Percentiles rank a stretch among this genome's conserved stretches.
These are phyloP conservation scores for Guyanaporus albipodus DNA, from an alignment of 768 basidiomycete genomes.

Conservation along the genomic window DNA sequence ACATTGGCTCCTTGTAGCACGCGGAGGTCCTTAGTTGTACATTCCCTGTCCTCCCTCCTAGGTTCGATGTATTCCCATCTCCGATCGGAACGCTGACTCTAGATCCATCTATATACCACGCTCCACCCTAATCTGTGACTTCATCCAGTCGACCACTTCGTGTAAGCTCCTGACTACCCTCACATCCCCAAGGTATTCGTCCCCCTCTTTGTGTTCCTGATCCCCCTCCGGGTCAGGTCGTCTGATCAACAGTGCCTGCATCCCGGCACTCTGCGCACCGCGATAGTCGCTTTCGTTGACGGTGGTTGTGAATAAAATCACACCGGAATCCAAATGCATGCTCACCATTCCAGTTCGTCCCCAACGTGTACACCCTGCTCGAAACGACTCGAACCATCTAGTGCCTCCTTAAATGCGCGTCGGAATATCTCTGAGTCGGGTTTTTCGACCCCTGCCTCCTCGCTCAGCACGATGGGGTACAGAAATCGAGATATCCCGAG, in stretches of 20 bases:
- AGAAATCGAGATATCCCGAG: constrained; percentile 50
- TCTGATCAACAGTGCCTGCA: constrained; percentile 55
- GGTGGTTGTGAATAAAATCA: constrained; percentile 3
- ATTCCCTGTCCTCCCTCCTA: too few species aligned
- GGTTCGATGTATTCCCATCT: too few species aligned
- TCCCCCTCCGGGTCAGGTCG: constrained; percentile 48
- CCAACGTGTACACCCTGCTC: constrained; percentile 65
- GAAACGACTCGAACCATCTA: background rate
- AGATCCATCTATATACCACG: too few species aligned
- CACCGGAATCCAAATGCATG: background rate
- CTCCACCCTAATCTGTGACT: constrained; percentile 10
- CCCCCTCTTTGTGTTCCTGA: constrained; percentile 40
- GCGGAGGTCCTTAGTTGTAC: too few species aligned
- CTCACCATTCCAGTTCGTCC: constrained; percentile 66
- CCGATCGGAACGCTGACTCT: too few species aligned
- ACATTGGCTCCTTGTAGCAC: constrained; percentile 15
- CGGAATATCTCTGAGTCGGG: constrained; percentile 58
- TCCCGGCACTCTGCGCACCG: constrained; percentile 54
- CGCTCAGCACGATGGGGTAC: constrained; percentile 61
- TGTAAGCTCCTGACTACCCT: constrained; percentile 36
- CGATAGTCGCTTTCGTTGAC: constrained; percentile 57
- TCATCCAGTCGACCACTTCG: constrained; percentile 37
- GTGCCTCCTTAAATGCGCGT: constrained; percentile 32
- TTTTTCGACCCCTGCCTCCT: constrained; percentile 67
- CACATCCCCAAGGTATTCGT: constrained; percentile 39